Base-by-base conservation (phyloP, 2,329 filamentous ascomycete genomes). In the Phialophora chinensis region DNA sequence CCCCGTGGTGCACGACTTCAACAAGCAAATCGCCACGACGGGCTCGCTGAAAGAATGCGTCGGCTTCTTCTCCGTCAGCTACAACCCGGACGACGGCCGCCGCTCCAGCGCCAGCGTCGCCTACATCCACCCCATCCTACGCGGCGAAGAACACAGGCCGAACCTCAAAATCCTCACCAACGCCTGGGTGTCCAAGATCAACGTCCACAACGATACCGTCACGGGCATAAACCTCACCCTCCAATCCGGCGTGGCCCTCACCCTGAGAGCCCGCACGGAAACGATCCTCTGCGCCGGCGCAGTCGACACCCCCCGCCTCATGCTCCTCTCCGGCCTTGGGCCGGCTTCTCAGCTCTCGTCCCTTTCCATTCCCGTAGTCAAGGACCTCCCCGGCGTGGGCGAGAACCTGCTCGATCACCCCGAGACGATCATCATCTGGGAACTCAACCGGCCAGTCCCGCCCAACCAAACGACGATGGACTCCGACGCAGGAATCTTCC, bases 91-190 rank as follows among this genome's bases (percentile, higher is more conserved):
- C 74, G 89, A 92, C 74, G 91, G 92, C 75, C 87, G 87, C 73
- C 88, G 93, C 69, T 94, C 90, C 81, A 93, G 90, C 76, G 92
- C 93, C 66, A 93, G 90, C 66, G 92, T 96, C 25, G 93, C 93
- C 20, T 97, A 97, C 81, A 93, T 97, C 75, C 93, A 97, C 80
- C 93, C 93, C 42, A 93, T 96, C 74, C 86, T 96, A 60, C 87
- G 90, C 49, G 92, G 91, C 49, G 89, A 93, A 56, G 92, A 96
- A 84, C 87, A 88, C 77, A 85, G 91, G 64, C 88, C 91, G 14
- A 97, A 97, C 81, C 79, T 97, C 77, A 95, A 91, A 44, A 85
- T 97, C 67, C 83, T 97, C 66, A 96, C 92, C 75, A 90, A 96
- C 75, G 90, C 92, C 29, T 95, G 92, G 89, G 93, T 96, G 67